phyloP scores from a whole-genome alignment of 2,329 filamentous ascomycete species.

The Neoscytalidium dimidiatum region DNA sequence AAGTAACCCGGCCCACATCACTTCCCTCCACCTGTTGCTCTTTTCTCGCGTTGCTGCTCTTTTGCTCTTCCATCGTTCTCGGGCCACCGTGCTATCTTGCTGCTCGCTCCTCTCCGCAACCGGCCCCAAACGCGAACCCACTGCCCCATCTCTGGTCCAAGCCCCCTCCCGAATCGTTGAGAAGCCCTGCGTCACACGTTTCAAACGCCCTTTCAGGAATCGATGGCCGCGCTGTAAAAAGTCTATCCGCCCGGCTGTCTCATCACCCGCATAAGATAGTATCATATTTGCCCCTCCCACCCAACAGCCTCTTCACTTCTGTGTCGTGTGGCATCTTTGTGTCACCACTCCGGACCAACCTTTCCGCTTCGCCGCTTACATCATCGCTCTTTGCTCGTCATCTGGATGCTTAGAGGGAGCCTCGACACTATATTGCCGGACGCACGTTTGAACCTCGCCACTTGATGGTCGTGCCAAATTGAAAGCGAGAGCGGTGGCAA shows the following conservation, averaged over 20 bases:
- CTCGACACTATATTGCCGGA: background rate
- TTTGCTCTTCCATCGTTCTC: background rate
- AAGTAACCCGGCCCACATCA: background rate
- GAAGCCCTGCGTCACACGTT: constrained; percentile 9
- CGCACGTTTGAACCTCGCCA: background rate
- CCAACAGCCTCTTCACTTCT: constrained; percentile 9
- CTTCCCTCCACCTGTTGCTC: background rate
- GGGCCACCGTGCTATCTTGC: background rate
- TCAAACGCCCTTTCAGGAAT: constrained; percentile 3
- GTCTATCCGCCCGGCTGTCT: constrained; percentile 25
- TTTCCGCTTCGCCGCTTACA: background rate
- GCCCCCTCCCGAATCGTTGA: background rate
- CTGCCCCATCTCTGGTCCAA: constrained; percentile 1
- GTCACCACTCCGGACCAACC: background rate
- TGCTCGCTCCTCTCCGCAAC: background rate
- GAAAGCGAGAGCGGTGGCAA: constrained; percentile 23
- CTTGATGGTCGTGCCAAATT: constrained; percentile 10
- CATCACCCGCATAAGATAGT: constrained; percentile 29
- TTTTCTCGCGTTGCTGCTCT: background rate
- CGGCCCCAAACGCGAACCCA: background rate
- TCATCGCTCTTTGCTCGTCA: background rate
- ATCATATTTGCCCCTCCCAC: constrained; percentile 24
- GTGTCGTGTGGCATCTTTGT: constrained; percentile 10
- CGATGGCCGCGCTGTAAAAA: background rate
- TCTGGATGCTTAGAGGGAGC: background rate